Conservation (phyloP, 2,329 filamentous ascomycete species). For the Alternaria sp. region DNA sequence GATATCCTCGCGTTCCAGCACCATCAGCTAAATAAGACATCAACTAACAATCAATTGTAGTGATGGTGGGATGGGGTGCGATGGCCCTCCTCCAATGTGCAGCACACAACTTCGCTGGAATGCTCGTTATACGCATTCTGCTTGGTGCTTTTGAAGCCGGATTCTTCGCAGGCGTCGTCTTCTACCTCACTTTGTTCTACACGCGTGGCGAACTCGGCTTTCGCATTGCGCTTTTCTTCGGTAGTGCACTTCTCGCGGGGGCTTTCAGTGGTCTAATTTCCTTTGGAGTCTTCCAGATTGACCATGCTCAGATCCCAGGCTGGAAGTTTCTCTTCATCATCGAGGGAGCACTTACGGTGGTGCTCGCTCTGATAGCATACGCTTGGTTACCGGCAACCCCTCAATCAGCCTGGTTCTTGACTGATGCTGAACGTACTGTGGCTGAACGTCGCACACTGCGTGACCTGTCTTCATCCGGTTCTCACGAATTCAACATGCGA, state of each 20-base stretch:
- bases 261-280: conserved; percentile 54
- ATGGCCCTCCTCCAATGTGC: conserved; percentile 61
- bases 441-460: conserved; percentile 55
- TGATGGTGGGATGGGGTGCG: conserved; percentile 61
- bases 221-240: conserved; percentile 58
- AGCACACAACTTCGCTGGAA: conserved; percentile 57
- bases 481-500: conserved; percentile 51
- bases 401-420: conserved; percentile 53
- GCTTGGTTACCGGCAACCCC: conserved; percentile 48
- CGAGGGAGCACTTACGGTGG: conserved; percentile 50
- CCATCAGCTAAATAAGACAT: neutral
- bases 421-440: conserved; percentile 47
- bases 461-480: conserved; percentile 46
- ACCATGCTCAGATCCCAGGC: conserved; percentile 56
- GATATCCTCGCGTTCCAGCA: conserved; percentile 4
- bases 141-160: conserved; percentile 61
- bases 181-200: conserved; percentile 56
- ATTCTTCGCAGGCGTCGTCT: conserved; percentile 63
- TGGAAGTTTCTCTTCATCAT: conserved; percentile 59
- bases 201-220: conserved; percentile 53
- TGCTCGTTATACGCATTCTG: conserved; percentile 60
- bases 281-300: conserved; percentile 60
- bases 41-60: conserved; percentile 4
- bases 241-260: conserved; percentile 53
- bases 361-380: conserved; percentile 42